These are phyloP conservation scores for Hanseniaspora sp. DNA, from an alignment of 1,139 yeast species.

Conservation along the genomic window DNA sequence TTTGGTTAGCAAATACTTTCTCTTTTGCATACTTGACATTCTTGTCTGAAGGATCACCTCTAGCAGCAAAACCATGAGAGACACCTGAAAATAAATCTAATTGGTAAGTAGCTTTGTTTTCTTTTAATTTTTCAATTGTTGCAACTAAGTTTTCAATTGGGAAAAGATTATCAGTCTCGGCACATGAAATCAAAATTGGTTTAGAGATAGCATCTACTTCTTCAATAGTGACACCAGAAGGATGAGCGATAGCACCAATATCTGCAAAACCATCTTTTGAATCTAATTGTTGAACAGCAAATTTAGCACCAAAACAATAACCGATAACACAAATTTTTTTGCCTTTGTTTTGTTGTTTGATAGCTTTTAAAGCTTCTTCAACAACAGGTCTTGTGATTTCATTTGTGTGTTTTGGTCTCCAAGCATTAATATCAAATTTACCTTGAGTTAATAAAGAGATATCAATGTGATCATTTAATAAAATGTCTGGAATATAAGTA, in stretches of 20 bases:
- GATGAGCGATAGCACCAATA: slow-evolving; percentile 70
- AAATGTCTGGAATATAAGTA: slow-evolving; percentile 64
- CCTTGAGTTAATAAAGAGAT: slow-evolving; percentile 24
- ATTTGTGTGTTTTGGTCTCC: slow-evolving; percentile 47
- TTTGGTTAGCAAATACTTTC: slow-evolving; percentile 51
- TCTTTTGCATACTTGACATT: slow-evolving; percentile 56
- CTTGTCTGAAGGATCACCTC: slow-evolving; percentile 56
- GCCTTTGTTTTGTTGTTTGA: slow-evolving; percentile 40
- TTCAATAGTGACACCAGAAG: slow-evolving; percentile 55
- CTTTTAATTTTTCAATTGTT: slow-evolving; percentile 48
- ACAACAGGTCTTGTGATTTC: slow-evolving; percentile 37
- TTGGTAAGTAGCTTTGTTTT: slow-evolving; percentile 43
- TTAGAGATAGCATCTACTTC: slow-evolving; percentile 48
- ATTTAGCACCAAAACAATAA: slow-evolving; percentile 78
- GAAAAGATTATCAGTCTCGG: slow-evolving; percentile 56
- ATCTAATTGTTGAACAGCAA: slow-evolving; percentile 41
- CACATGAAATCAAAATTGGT: slow-evolving; percentile 62
- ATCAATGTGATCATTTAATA: slow-evolving; percentile 42
- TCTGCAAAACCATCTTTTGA: slow-evolving; percentile 39
- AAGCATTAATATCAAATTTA: slow-evolving; percentile 32
- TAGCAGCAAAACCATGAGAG: slow-evolving; percentile 63
- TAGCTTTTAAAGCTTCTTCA: slow-evolving; percentile 35
- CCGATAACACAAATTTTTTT: slow-evolving; percentile 54
- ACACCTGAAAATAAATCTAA: slow-evolving; percentile 52
- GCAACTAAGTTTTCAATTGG: slow-evolving; percentile 49